Percentiles rank a stretch among this genome's conserved stretches.
phyloP scores from a whole-genome alignment of 805 yeast genomes.

The Candida dajiaensis region DNA sequence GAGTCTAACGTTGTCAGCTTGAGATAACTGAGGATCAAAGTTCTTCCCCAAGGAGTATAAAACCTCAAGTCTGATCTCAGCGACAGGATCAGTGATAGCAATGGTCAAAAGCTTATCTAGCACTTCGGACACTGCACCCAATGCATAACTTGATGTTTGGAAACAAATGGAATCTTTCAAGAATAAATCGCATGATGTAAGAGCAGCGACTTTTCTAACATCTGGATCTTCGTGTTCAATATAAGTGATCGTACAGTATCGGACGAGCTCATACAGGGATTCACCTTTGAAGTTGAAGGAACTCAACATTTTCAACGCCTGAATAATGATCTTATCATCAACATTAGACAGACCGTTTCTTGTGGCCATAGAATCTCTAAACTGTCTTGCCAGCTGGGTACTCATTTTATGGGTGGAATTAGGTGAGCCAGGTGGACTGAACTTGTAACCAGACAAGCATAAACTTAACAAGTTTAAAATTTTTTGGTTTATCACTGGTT shows the following conservation, averaged over 20 bases:
- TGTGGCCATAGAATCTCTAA: slow-evolving; percentile 65
- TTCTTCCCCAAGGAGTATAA: slow-evolving; percentile 63
- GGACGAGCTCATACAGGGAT: slow-evolving; percentile 80
- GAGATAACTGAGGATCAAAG: slow-evolving; percentile 90
- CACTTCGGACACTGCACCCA: slow-evolving; percentile 80
- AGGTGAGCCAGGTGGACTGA: slow-evolving; percentile 84
- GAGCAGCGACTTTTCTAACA: slow-evolving; percentile 78
- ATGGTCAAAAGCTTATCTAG: slow-evolving; percentile 73
- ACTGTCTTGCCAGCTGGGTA: slow-evolving; percentile 63
- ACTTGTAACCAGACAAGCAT: slow-evolving; percentile 75
- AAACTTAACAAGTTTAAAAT: slow-evolving; percentile 65
- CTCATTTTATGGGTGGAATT: slow-evolving; percentile 46
- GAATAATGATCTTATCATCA: slow-evolving; percentile 54
- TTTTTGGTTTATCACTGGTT: slow-evolving; percentile 63
- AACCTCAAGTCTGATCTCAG: slow-evolving; percentile 81
- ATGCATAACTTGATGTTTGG: slow-evolving; percentile 75
- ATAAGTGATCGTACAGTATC: slow-evolving; percentile 78
- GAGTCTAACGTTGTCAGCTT: slow-evolving; percentile 82
- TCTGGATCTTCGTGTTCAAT: slow-evolving; percentile 74
- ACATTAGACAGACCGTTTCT: slow-evolving; percentile 52
- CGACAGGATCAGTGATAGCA: slow-evolving; percentile 81
- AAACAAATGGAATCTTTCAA: slow-evolving; percentile 76
- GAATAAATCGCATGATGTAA: slow-evolving; percentile 75
- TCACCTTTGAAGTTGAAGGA: slow-evolving; percentile 69
- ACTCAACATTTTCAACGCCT: slow-evolving; percentile 73